Conservation (phyloP, 106 monocot genomes). For the Vanilla planifolia region DNA sequence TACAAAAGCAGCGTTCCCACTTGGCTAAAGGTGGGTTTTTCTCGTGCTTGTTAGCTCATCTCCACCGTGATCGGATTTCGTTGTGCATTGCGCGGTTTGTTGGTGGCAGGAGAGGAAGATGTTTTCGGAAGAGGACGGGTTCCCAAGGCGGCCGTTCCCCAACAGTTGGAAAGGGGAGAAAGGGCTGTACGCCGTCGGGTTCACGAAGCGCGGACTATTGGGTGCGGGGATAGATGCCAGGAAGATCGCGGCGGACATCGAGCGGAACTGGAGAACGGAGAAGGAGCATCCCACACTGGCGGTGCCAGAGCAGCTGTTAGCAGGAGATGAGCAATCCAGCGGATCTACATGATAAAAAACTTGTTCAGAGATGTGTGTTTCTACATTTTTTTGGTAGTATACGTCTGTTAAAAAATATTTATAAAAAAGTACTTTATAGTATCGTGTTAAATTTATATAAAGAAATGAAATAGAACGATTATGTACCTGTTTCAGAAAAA, state of each 20-base stretch:
- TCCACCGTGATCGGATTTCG: neutral
- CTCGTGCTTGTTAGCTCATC: neutral
- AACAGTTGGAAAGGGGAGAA: constrained; percentile 71
- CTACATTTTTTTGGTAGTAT: too few species aligned
- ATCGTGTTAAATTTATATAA: too few species aligned
- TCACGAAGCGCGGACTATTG: constrained; percentile 76
- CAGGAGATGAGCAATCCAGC: too few species aligned
- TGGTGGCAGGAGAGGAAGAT: constrained; percentile 47
- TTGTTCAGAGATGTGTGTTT: too few species aligned
- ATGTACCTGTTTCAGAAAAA: too few species aligned
- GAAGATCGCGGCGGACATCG: constrained; percentile 67
- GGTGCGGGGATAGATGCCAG: constrained; percentile 62
- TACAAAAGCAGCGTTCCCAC: constrained; percentile 34
- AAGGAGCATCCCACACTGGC: too few species aligned
- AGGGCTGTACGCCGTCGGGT: constrained; percentile 80
- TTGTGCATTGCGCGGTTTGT: neutral
- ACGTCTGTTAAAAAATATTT: too few species aligned
- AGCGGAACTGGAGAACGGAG: too few species aligned
- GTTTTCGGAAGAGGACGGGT: constrained; percentile 50
- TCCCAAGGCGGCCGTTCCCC: constrained; percentile 38
- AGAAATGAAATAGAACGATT: too few species aligned
- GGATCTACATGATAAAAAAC: too few species aligned
- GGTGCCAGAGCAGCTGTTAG: too few species aligned
- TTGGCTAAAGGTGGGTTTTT: constrained; percentile 31
- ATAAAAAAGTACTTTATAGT: too few species aligned